Percentiles rank a stretch among this genome's conserved stretches.
phyloP scores from a whole-genome alignment of 169 alveolate species.

The Eimeria sp. region DNA sequence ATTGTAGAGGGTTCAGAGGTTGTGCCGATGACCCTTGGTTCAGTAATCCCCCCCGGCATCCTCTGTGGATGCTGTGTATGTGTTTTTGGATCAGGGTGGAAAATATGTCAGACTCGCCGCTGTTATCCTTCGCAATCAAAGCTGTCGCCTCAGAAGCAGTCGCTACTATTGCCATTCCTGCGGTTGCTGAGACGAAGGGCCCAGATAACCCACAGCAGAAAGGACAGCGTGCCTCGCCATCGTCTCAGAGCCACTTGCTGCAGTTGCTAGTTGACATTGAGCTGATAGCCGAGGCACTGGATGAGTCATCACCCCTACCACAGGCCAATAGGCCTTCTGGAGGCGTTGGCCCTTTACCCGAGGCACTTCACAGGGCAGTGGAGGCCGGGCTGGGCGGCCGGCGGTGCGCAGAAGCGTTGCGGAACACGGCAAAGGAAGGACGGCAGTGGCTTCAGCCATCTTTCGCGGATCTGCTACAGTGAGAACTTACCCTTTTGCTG shows the following conservation, averaged over 20 bases:
- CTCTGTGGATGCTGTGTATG: background rate
- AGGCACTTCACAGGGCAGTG: constrained; percentile 2
- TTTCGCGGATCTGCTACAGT: background rate
- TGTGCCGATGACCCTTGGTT: background rate
- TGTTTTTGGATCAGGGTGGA: constrained; percentile 12
- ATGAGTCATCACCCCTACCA: constrained; percentile 12
- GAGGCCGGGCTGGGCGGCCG: constrained; percentile 28
- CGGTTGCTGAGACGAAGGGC: constrained; percentile 2
- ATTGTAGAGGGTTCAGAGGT: background rate
- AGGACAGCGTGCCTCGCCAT: background rate
- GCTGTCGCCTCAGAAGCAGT: constrained; percentile 46
- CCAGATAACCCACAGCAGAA: background rate
- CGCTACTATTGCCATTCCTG: constrained; percentile 10
- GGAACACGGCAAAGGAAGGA: constrained; percentile 4
- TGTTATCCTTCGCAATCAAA: constrained; percentile 28
- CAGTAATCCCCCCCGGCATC: background rate
- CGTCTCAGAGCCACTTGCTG: constrained; percentile 10
- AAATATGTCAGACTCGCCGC: background rate
- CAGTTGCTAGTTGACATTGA: constrained; percentile 41
- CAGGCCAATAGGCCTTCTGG: background rate
- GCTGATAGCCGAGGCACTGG: constrained; percentile 35
- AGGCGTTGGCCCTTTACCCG: background rate
- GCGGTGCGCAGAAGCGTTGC: constrained; percentile 21
- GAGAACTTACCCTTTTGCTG: constrained; percentile 1
- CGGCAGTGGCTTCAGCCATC: constrained; percentile 39